Evolutionary conservation across 2,329 filamentous ascomycete species (phyloP), one percentile per base, ranked within the genome.

Genomic region (Monilinia polystroma): DNA sequence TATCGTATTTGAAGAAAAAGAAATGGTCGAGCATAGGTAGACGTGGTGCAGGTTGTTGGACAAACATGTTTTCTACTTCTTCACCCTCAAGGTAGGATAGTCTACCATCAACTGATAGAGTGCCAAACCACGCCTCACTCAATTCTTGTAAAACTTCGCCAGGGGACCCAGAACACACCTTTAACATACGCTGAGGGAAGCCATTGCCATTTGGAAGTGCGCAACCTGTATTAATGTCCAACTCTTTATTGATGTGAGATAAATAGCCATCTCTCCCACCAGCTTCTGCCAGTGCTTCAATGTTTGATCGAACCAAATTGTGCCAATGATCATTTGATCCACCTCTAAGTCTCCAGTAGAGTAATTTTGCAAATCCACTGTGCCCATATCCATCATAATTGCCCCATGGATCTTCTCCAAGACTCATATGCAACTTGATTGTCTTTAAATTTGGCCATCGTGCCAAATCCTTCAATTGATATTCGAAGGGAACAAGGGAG

Each of bases 1-100:
- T 66, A 16, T 66, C 63, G 12, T 66, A 60, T 60, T 60, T 66
- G 35, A 66, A 60, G 14, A 66, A 66, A 32, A 60, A 60, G 47
- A 66, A 66, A 43, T 66, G 35, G 3, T 60, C 57, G n/a, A 66
- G 55, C 49, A 51, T 65, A 12, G 63, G 63, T 26, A 65, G 32
- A 20, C 63, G 55, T 10, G 45, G 55, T 52, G 35, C 47, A 14
- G 55, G 55, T 20, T 60, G 55, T 51, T 66, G 63, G 20, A 66
- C 55, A 32, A 66, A 66, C 63, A 66, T 65, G 14, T 35, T n/a
- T 26, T 65, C 63, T 8, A 41, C 43, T n/a, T 65, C 63, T 32
- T 59, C 18, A 4, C 63, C 63, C 3, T 65, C 63, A 11, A 59
- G 45, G n/a, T 59, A 65, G 12, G 43, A 65, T 35, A 65, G 0